Conservation (phyloP, 2,329 filamentous ascomycete species). For the Botryosphaeria dothidea region DNA sequence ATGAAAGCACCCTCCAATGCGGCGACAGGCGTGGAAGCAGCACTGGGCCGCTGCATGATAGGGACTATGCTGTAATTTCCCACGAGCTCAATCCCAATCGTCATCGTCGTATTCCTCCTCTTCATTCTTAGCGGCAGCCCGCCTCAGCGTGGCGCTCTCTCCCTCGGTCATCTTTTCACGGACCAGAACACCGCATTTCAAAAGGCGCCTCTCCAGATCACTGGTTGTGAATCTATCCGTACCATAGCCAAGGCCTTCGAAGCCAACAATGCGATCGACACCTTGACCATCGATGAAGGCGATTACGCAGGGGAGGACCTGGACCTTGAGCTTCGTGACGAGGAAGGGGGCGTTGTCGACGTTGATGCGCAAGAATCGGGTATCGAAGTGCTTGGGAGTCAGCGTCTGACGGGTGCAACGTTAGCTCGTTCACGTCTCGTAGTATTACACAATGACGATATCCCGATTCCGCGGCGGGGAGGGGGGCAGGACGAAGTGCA, state of each 20-base stretch:
- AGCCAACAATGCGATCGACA: constrained; percentile 59
- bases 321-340: constrained; percentile 58
- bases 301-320: constrained; percentile 61
- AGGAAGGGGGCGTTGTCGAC: constrained; percentile 62
- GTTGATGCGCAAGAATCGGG: constrained; percentile 58
- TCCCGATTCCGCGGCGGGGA: background rate
- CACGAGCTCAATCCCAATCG: constrained; percentile 51
- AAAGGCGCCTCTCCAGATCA: constrained; percentile 55
- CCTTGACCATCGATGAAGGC: constrained; percentile 58
- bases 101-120: constrained; percentile 48
- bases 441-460: background rate
- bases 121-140: constrained; percentile 29
- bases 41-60: background rate
- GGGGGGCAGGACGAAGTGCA: background rate
- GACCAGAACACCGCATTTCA: constrained; percentile 53
- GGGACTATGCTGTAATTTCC: background rate
- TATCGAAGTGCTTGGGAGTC: constrained; percentile 60
- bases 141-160: constrained; percentile 37
- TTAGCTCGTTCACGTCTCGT: background rate
- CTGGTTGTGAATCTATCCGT: constrained; percentile 56
- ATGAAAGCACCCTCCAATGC: background rate
- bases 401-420: constrained; percentile 39
- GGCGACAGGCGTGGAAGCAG: background rate
- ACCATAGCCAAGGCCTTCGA: constrained; percentile 58
- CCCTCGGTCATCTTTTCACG: constrained; percentile 53